A percentile compares a stretch with the other conserved stretches of the same genome.
phyloP scores from a whole-genome alignment of 2,329 filamentous ascomycete genomes.

The Ophiostoma fasciatum region DNA sequence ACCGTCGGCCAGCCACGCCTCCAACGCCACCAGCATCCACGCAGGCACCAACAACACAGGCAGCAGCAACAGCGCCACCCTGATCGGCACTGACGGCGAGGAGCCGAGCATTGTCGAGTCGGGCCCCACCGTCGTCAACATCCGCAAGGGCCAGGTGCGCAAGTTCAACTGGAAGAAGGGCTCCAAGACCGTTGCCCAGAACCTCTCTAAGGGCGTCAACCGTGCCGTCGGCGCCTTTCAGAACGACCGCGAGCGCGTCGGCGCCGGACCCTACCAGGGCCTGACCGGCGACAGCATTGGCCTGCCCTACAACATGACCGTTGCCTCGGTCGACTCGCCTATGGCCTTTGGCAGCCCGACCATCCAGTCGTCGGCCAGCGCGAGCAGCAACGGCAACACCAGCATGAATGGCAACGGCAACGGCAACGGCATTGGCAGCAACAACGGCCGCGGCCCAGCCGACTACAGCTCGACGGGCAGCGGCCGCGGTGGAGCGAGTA shows the following conservation, averaged over 20 bases:
- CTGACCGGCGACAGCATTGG: slow-evolving; percentile 50
- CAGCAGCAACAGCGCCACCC: slow-evolving; percentile 40
- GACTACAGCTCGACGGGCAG: slow-evolving; percentile 2
- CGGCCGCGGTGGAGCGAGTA: not conserved
- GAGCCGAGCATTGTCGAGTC: slow-evolving; percentile 49
- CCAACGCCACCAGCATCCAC: too few relatives aligned
- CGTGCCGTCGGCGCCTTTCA: slow-evolving; percentile 69
- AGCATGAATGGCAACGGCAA: not conserved
- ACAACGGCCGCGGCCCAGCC: not conserved
- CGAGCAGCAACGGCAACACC: slow-evolving; percentile 7
- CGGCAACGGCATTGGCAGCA: too few relatives aligned
- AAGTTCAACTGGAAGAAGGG: slow-evolving; percentile 99
- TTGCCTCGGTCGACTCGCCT: slow-evolving; percentile 37
- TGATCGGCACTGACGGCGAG: slow-evolving; percentile 47
- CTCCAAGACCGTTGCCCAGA: slow-evolving; percentile 83
- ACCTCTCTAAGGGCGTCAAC: slow-evolving; percentile 86
- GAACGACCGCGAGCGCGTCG: slow-evolving; percentile 36
- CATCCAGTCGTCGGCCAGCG: slow-evolving; percentile 14
- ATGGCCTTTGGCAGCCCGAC: slow-evolving; percentile 18
- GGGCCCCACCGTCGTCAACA: slow-evolving; percentile 87
- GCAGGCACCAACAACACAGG: too few relatives aligned
- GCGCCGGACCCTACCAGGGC: slow-evolving; percentile 33
- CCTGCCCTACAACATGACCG: slow-evolving; percentile 56
- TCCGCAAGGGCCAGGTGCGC: slow-evolving; percentile 83
- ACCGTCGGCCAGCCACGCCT: too few relatives aligned